Evolutionary conservation across 306 rosid species (phyloP), one percentile per base, ranked within the genome.

Genomic region (Trifolium dubium): DNA sequence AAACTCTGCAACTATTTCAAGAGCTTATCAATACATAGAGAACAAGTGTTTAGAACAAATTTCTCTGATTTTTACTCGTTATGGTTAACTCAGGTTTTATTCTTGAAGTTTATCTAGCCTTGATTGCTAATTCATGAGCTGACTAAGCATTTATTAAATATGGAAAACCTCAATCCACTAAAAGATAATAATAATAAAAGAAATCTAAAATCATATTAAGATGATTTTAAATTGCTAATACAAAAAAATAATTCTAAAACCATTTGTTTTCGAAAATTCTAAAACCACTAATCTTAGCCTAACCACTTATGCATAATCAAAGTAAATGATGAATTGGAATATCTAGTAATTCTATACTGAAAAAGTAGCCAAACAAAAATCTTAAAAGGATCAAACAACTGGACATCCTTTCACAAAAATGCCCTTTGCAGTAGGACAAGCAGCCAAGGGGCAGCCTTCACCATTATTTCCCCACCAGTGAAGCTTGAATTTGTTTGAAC

Each of bases 381-480:
- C 72, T 29, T 56, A 15, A 5, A 34, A 44, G 67, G 29, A 70
- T 79, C 64, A 75, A 1, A 6, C 72, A 71, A 79, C 65, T 0
- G 98, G 93, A 73, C 93, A 92, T 34, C 85, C 86, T 14, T 68
- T 8, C 23, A 51, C 73, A 0, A 58, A 56, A 56, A 88, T 55
- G 8, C 92, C 93, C 55, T 68, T 59, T 4, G 92, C 90, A 35
- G 90, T 86, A 23, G 96, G 96, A 76, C 98, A 89, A 67, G 79
- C 0, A 63, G 93, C 98, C 79, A 92, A 84, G 67, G 93, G 90
- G 67, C 98, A 92, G 13, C 87, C 86, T 53, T 92, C 92, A 0
- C 41, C 50, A 13, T 73, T 39, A 75, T 87, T 90, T 37, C 96
- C 96, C 96, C 92, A 92, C 94, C 98, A 92, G 2, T 58, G 1